These are phyloP conservation scores for Zygosaccharomyces siamensis DNA, from an alignment of 805 yeast species.

Conservation along the genomic window DNA sequence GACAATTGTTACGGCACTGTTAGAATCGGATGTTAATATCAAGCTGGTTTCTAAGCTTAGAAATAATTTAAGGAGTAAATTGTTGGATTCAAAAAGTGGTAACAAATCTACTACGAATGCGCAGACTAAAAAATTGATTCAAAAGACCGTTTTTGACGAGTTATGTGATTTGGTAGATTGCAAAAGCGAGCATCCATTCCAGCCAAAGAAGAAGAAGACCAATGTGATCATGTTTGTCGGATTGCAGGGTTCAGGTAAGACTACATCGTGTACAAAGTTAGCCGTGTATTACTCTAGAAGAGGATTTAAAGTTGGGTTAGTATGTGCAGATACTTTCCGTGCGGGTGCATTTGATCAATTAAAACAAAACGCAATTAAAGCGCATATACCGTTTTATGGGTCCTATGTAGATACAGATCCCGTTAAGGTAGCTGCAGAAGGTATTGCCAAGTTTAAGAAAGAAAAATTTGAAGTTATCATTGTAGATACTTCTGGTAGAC, in stretches of 20 bases:
- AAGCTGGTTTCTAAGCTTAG: constrained; percentile 73
- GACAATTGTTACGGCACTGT: constrained; percentile 81
- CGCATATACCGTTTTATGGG: constrained; percentile 91
- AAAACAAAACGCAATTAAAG: constrained; percentile 94
- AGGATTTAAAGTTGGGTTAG: constrained; percentile 92
- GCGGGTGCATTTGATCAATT: constrained; percentile 99
- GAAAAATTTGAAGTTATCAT: constrained; percentile 90
- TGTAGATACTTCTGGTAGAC: constrained; percentile 98
- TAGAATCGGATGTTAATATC: constrained; percentile 93
- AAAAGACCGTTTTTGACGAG: constrained; percentile 92
- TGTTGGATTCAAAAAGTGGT: constrained; percentile 50
- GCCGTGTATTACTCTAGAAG: constrained; percentile 92
- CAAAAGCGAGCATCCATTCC: constrained; percentile 48
- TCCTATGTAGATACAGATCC: constrained; percentile 95
- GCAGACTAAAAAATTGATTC: constrained; percentile 75
- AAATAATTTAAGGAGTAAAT: constrained; percentile 57
- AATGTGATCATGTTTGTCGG: constrained; percentile 97
- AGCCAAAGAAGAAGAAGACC: constrained; percentile 77
- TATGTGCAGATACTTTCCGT: constrained; percentile 98
- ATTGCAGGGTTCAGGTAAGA: constrained; percentile 97
- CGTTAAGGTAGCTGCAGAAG: constrained; percentile 82
- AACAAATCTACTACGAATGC: constrained; percentile 26
- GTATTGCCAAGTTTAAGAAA: constrained; percentile 85
- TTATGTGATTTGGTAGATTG: constrained; percentile 81
- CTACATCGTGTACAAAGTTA: constrained; percentile 93